phyloP scores from a whole-genome alignment of 2,329 filamentous ascomycete species.

The Colletotrichum caudatum region DNA sequence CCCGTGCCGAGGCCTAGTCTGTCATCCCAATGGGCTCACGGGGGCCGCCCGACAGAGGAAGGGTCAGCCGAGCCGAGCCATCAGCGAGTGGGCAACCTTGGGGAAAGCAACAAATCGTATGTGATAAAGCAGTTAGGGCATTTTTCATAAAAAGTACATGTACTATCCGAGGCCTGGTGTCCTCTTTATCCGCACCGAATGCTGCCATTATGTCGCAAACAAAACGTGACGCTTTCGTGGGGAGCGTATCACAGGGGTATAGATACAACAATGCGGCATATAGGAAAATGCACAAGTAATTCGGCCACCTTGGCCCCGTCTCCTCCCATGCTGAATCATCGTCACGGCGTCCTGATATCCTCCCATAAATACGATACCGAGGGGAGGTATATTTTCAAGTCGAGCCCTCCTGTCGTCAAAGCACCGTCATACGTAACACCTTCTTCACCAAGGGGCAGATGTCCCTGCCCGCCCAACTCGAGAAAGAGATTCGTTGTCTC shows the following conservation, averaged over 20 bases:
- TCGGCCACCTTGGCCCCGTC: background rate
- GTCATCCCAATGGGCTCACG: background rate
- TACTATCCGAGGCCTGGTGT: constrained; percentile 16
- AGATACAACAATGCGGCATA: constrained; percentile 36
- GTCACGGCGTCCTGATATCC: constrained; percentile 13
- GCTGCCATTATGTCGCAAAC: constrained; percentile 24
- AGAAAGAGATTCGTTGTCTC: background rate
- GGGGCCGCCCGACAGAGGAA: constrained; percentile 5
- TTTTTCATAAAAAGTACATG: constrained; percentile 4
- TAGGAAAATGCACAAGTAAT: constrained; percentile 5
- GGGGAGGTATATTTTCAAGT: constrained; percentile 33
- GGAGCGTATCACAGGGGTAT: constrained; percentile 33
- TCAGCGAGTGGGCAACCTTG: background rate
- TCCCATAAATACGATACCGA: constrained; percentile 25
- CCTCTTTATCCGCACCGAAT: constrained; percentile 19
- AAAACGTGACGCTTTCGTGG: constrained; percentile 2
- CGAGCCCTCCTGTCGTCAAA: constrained; percentile 15
- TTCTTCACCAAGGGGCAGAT: background rate
- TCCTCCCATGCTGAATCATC: constrained; percentile 6
- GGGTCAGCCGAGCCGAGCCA: background rate
- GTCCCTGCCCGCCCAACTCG: background rate
- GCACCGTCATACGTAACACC: background rate
- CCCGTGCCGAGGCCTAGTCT: background rate
- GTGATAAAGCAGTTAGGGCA: background rate
- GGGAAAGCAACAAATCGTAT: background rate